phyloP scores from a whole-genome alignment of 2,329 filamentous ascomycete genomes.

The Neoascochyta sp. region DNA sequence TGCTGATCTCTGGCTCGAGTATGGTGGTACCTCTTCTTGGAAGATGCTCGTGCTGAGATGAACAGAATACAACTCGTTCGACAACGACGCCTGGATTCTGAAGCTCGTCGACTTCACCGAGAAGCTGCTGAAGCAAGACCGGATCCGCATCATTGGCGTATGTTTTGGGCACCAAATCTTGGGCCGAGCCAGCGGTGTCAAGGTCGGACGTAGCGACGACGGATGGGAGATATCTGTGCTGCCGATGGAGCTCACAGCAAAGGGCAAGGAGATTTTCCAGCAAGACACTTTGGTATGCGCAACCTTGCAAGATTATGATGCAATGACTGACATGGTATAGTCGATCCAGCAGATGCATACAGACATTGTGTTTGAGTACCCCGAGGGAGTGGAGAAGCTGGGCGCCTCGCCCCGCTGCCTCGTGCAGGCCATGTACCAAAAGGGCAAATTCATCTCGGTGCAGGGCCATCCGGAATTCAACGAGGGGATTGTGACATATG shows the following conservation, averaged over 20 bases:
- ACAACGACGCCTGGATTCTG: conserved; percentile 70
- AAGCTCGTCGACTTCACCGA: conserved; percentile 67
- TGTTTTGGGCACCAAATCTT: conserved; percentile 90
- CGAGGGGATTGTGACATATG: conserved; percentile 64
- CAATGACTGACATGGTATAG: conserved; percentile 42
- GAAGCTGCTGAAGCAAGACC: conserved; percentile 56
- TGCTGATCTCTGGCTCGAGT: conserved; percentile 74
- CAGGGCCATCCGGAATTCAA: conserved; percentile 88
- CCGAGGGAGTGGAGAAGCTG: conserved; percentile 58
- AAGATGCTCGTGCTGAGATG: conserved; percentile 8
- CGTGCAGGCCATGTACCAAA: conserved; percentile 76
- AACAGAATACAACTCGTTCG: conserved; percentile 68
- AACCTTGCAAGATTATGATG: background rate
- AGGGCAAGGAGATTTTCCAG: conserved; percentile 70
- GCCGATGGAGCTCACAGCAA: conserved; percentile 62
- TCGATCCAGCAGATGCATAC: conserved; percentile 82
- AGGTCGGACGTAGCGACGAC: conserved; percentile 61
- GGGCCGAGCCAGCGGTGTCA: conserved; percentile 64
- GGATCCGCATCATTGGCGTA: conserved; percentile 70
- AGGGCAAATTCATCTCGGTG: conserved; percentile 65
- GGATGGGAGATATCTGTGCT: conserved; percentile 84
- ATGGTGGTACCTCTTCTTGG: conserved; percentile 14
- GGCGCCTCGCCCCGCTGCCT: conserved; percentile 64
- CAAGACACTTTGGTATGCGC: conserved; percentile 55
- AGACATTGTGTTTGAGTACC: conserved; percentile 67